Evolutionary conservation across 1,284 basidiomycete species (phyloP).

Genomic region (Moesziomyces globuligerus): DNA sequence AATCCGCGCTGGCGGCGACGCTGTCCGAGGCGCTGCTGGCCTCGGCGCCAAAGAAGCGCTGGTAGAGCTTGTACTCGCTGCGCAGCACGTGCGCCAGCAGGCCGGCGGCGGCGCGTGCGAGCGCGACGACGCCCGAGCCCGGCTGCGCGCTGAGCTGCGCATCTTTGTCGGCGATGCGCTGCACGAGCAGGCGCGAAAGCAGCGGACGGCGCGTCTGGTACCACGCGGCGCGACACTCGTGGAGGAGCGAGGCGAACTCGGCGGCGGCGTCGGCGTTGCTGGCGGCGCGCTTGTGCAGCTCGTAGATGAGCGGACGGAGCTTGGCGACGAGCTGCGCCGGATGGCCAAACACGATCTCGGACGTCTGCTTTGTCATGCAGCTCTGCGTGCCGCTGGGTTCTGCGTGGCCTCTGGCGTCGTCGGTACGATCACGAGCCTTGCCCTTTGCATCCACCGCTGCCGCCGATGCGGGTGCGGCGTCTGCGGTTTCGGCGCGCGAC

Average conservation of each 20-base stretch:
- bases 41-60: conserved; percentile 22
- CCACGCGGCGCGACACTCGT: conserved; percentile 52
- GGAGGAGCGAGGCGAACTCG: conserved; percentile 49
- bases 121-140: conserved; percentile 1
- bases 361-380: not conserved
- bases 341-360: conserved; percentile 12
- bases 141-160: not conserved
- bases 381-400: not conserved
- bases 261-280: conserved; percentile 5
- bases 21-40: not conserved
- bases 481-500: not conserved
- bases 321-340: conserved; percentile 23
- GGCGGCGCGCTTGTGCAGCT: conserved; percentile 34
- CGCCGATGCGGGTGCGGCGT: not conserved
- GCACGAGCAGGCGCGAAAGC: conserved; percentile 29
- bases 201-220: conserved; percentile 41
- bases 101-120: conserved; percentile 6
- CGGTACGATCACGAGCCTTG: conserved; percentile 28
- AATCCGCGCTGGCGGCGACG: not conserved
- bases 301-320: conserved; percentile 45
- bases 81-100: conserved; percentile 17
- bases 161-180: conserved; percentile 39
- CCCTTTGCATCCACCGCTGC: conserved; percentile 12
- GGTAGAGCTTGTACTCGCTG: conserved; percentile 24
- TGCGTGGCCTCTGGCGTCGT: too few species aligned